Conservation (phyloP, 495 filamentous ascomycete genomes). For the Opeltia flavorubescens region DNA sequence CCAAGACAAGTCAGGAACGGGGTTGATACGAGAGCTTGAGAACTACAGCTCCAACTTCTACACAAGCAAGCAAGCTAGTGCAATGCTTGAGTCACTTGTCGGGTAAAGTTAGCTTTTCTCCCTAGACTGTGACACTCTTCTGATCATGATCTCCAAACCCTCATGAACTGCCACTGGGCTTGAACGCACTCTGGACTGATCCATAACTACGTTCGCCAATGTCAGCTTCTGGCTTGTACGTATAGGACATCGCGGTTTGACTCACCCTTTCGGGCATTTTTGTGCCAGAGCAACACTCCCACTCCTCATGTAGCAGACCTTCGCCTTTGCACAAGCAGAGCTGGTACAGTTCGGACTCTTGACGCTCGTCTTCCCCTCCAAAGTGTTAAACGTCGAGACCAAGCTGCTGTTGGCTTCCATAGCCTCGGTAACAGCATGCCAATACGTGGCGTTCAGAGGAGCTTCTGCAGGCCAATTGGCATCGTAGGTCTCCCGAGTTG, state of each 20-base stretch:
- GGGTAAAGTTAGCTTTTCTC: no score
- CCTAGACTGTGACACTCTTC: no score
- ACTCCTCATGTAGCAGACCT: conserved; percentile 48
- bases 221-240: background rate
- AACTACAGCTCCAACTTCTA: no score
- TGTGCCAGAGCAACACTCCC: conserved; percentile 37
- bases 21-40: no score
- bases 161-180: no score
- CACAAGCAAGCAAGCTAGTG: no score
- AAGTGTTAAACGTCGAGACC: conserved; percentile 35
- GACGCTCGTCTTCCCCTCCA: conserved; percentile 38
- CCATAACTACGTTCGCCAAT: background rate
- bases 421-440: conserved; percentile 42
- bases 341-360: conserved; percentile 38
- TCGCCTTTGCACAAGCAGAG: conserved; percentile 33
- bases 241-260: background rate
- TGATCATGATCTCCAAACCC: no score
- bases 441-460: conserved; percentile 43
- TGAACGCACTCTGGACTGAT: conserved; percentile 1
- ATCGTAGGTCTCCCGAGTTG: conserved; percentile 38
- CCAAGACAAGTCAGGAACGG: no score
- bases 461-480: conserved; percentile 30
- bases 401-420: conserved; percentile 39
- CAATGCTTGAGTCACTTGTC: no score
- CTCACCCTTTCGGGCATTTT: conserved; percentile 35